Evolutionary conservation across 2,329 filamentous ascomycete species (phyloP), one percentile per base, ranked within the genome.

Genomic region (Penicillium sp.): DNA sequence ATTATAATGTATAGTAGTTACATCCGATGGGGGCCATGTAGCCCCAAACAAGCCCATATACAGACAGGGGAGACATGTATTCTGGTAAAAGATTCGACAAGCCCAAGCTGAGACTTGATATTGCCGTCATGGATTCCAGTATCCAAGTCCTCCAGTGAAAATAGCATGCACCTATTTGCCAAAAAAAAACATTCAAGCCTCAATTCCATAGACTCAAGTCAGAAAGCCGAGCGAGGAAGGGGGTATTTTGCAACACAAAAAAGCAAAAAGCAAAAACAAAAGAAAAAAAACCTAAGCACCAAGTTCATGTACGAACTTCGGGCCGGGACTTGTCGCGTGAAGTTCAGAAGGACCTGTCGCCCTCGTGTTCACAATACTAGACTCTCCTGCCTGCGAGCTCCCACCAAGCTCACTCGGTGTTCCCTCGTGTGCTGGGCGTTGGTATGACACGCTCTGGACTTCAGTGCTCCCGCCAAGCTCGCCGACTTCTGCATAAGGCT

Each of bases 291-390:
- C 22, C n/a, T 47, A 53, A 41, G 42, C 42, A 17, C 19, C 17
- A 52, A 52, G 50, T 46, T 45, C 50, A 44, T 52, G 50, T 17
- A 52, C 33, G 14, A 19, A 28, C 35, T 25, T 52, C 1, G 25
- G 41, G 5, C 33, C 42, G 3, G 11, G 12, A n/a, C 19, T 17
- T 10, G 12, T 10, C 11, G 16, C 41, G 2, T 43, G 33, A 17
- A 52, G 43, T 25, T 52, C 50, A 9, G 50, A 46, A 5, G 33
- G 26, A 38, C 17, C n/a, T 4, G 46, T 49, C n/a, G 41, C 25
- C 8, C 14, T 26, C 25, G 50, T 33, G 26, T 37, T 31, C 26
- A 19, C 11, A 8, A n/a, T 43, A 16, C 28, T 50, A n/a, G 35
- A 26, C 16, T 26, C 3, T 11, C 22, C 42, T 9, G 14, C 50